Base-by-base conservation (phyloP, 108 stramenopile species). In the Cylindrotheca closterium region DNA sequence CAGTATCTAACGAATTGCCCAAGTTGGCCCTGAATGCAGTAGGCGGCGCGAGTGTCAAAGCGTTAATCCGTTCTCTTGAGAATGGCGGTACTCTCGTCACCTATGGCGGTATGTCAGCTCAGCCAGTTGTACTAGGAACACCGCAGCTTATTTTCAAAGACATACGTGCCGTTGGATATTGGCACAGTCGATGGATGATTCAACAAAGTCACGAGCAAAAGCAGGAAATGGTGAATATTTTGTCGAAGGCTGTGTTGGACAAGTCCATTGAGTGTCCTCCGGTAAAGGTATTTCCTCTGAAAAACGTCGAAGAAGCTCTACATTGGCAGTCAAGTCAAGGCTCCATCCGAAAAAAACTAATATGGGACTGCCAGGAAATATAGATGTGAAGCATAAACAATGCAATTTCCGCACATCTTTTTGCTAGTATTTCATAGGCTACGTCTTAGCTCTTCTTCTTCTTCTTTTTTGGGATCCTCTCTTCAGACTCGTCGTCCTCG, bases 121-220 rank as follows among this genome's bases (percentile, higher is more conserved):
- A 78, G 51, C 73, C 76, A 0, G 66, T 84, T 15, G 32, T 45
- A n/a, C 51, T 75, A 7, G 48, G 55, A 0, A 79, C 83, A 12
- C 59, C 73, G 1, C 72, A 71, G 19, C 59, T 84, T 3, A 74
- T 84, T 30, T 84, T 84, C 51, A 62, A 65, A 52, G 62, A 77
- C 60, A 2, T 77, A 12, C 47, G 34, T 1, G 50, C 60, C 0
- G 29, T n/a, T 2, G 83, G 83, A 12, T 79, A 84, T 53, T 84
- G 83, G 83, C 79, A 84, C 48, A 73, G 72, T 47, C 77, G 77
- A 46, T 83, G 77, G 77, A 78, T 83, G 70, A 51, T 63, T 15
- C 62, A 68, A 46, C 27, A 70, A 18, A 25, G 34, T 1, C 27
- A 52, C 15, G 1, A 42, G 1, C 15, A 60, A 28, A 30, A 55